Evolutionary conservation across 2,329 filamentous ascomycete genomes (phyloP).

Genomic region (Beauveria australis): DNA sequence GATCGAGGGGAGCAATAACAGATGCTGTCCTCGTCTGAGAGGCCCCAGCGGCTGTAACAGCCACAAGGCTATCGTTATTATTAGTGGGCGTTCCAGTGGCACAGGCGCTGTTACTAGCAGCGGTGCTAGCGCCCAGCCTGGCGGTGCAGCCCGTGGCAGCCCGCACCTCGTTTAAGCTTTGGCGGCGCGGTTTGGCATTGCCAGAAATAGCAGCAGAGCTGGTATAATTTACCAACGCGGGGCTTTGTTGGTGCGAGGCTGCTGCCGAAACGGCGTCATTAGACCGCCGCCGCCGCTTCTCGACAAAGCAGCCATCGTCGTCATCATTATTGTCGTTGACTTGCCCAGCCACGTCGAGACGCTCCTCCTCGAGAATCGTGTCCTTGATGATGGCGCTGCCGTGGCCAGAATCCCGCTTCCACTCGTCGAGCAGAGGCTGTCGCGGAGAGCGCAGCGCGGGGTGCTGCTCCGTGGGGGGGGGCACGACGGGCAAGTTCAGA

Average conservation of each 20-base stretch:
- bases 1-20: background rate
- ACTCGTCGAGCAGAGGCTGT: slow-evolving; percentile 26
- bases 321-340: background rate
- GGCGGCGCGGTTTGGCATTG: background rate
- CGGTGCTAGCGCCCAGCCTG: background rate
- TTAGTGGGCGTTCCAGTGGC: background rate
- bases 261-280: background rate
- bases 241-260: background rate
- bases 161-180: background rate
- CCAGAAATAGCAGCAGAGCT: background rate
- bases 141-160: background rate
- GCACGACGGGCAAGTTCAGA: slow-evolving; percentile 21
- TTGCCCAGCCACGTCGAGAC: slow-evolving; percentile 16
- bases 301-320: slow-evolving; percentile 4
- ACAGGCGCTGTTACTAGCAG: background rate
- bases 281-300: background rate
- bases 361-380: slow-evolving; percentile 26
- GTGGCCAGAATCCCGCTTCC: slow-evolving; percentile 49
- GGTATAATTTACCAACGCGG: background rate
- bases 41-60: background rate
- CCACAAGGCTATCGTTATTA: background rate
- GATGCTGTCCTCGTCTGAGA: background rate
- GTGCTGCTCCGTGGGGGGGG: slow-evolving; percentile 43
- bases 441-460: slow-evolving; percentile 37
- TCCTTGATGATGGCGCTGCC: slow-evolving; percentile 36